A percentile compares a stretch with the other conserved stretches of the same genome.
Evolutionary conservation across 2,329 filamentous ascomycete genomes (phyloP).

Genomic region (Thelonectria discophora): DNA sequence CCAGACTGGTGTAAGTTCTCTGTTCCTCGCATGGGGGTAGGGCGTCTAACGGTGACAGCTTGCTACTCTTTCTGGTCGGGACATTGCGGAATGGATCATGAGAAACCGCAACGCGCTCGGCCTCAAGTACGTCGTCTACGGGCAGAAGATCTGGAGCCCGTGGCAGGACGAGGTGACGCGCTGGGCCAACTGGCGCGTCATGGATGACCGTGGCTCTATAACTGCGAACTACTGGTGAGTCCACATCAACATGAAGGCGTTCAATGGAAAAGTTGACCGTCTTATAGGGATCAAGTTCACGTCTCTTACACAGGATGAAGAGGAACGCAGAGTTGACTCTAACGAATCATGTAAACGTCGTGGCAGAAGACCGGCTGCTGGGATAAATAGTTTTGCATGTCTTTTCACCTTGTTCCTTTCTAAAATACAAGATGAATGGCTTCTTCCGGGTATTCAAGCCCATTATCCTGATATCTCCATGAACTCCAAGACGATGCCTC

Average conservation of each 20-base stretch:
- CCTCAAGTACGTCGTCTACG: constrained; percentile 61
- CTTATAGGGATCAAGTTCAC: constrained; percentile 40
- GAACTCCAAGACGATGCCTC: constrained; percentile 2
- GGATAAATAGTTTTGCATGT: neutral
- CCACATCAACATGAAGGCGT: neutral
- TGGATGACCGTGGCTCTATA: constrained; percentile 53
- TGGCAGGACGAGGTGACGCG: constrained; percentile 47
- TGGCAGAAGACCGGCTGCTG: neutral
- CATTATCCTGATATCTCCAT: constrained; percentile 5
- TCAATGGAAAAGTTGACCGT: constrained; percentile 3
- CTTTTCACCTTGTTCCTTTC: too few relatives aligned
- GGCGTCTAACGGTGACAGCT: constrained; percentile 33
- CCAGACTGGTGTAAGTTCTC: constrained; percentile 50
- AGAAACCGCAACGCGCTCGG: constrained; percentile 51
- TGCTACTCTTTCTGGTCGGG: constrained; percentile 49
- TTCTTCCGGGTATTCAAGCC: neutral
- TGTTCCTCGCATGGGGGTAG: too few relatives aligned
- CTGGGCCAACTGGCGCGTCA: constrained; percentile 54
- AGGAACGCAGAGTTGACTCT: too few relatives aligned
- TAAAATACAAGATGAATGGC: too few relatives aligned
- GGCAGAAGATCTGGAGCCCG: constrained; percentile 57
- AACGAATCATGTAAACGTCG: too few relatives aligned
- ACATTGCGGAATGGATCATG: constrained; percentile 61
- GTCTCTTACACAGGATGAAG: constrained; percentile 43
- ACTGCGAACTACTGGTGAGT: constrained; percentile 56